Evolutionary conservation across 2,329 filamentous ascomycete genomes (phyloP), one percentile per base, ranked within the genome.

Genomic region (Tolypocladium cylindrosporum): DNA sequence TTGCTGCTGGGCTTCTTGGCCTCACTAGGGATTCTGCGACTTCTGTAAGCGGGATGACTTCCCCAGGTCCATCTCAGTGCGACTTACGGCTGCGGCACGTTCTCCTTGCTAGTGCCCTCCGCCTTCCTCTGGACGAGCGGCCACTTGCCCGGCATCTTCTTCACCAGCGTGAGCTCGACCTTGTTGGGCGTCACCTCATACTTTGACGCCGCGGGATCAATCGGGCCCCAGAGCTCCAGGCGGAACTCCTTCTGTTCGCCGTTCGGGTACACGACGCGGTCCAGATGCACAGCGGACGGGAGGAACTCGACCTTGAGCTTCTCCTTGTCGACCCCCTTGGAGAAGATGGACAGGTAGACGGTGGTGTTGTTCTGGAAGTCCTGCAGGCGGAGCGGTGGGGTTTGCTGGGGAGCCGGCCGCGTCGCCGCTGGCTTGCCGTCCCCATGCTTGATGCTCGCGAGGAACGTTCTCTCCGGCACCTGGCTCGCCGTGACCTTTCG

Each of bases 91-190:
- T 10, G 55, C 55, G 1, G 37, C 34, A 2, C 62, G 50, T 10
- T 48, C 37, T 34, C 27, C 2, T 54, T 21, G 7, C 24, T 6
- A 13, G 27, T 55, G 4, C 19, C 41, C n/a, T 51, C 55, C 13
- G 55, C 56, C 55, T 60, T 64, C 5, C 14, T 48, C 58, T 62
- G 64, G 8, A 74, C 57, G 36, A 65, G 60, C 0, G 78, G 71
- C 90, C 90, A 94, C 68, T 90, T 92, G 8, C 86, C 87, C 0
- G 81, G 71, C 1, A 71, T 77, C 45, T 79, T 75, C 71, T 96
- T 96, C 60, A 79, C 79, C 19, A 96, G 79, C 13, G 76, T 80
- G 42, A 96, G 75, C 70, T 96, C 91, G 57, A 96, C 79, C 70
- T 96, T 96, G 66, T 85, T 90, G 1, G 87, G 79, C 48, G 88